Conservation (phyloP, 305 asterid species). For the Fraxinus baroniana region DNA sequence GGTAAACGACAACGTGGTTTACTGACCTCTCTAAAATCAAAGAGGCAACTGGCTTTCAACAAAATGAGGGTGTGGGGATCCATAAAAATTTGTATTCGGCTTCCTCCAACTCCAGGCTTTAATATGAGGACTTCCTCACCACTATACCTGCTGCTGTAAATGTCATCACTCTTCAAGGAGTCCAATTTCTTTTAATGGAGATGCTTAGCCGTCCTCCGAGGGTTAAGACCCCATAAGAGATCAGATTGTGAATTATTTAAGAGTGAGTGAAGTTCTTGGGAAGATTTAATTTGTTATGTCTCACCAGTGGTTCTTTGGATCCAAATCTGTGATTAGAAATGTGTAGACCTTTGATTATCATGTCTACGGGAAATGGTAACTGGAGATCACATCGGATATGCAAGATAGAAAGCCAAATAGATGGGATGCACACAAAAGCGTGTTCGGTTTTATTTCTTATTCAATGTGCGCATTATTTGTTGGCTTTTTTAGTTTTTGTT, state of each 20-base stretch:
- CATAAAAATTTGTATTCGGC: background rate
- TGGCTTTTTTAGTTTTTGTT: constrained; percentile 13
- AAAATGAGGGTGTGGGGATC: background rate
- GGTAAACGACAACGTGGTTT: background rate
- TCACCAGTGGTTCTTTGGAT: background rate
- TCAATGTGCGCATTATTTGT: background rate
- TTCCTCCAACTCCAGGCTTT: background rate
- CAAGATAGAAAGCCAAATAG: background rate
- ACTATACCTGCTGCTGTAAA: background rate
- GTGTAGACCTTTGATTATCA: background rate
- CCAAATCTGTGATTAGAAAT: background rate
- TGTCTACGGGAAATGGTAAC: background rate
- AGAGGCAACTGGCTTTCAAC: background rate
- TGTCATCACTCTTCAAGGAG: background rate
- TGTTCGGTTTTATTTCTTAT: constrained; percentile 3
- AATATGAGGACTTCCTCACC: background rate
- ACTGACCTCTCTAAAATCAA: background rate
- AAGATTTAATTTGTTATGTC: background rate
- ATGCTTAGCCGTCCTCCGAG: background rate
- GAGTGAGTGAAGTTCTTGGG: background rate
- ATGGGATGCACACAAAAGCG: background rate
- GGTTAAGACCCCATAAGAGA: background rate
- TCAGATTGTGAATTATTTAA: background rate
- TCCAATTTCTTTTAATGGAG: background rate
- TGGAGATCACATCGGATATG: background rate